These are phyloP conservation scores for Dillenia turbinata DNA, from an alignment of 164 flowering plant species.

Conservation along the genomic window DNA sequence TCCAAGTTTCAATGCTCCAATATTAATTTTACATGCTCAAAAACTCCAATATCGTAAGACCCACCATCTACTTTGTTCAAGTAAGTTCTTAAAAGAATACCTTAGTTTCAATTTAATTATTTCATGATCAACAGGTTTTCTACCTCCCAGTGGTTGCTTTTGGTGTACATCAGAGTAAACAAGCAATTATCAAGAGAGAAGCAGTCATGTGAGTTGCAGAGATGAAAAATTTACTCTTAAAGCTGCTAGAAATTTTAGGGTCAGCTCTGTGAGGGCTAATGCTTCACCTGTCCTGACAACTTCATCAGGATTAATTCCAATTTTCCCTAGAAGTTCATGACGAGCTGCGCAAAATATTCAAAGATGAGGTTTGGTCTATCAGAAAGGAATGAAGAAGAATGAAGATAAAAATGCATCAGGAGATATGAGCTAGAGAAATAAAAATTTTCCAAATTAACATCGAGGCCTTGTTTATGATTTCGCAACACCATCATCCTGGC, in stretches of 20 bases:
- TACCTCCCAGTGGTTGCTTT: too few species aligned
- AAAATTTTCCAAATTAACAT: background rate
- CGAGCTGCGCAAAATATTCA: slow-evolving; percentile 49
- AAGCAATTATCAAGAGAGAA: too few species aligned
- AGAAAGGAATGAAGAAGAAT: background rate
- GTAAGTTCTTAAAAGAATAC: too few species aligned
- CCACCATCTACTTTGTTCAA: too few species aligned
- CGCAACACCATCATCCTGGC: too few species aligned
- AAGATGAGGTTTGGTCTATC: background rate
- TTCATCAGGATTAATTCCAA: slow-evolving; percentile 70
- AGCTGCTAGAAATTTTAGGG: slow-evolving; percentile 81
- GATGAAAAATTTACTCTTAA: slow-evolving; percentile 49
- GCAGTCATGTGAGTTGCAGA: background rate
- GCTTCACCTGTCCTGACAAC: slow-evolving; percentile 82
- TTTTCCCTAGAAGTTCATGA: slow-evolving; percentile 70
- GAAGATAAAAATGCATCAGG: background rate
- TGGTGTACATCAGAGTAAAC: too few species aligned
- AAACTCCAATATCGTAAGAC: too few species aligned
- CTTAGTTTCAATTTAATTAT: too few species aligned
- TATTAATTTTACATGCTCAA: too few species aligned
- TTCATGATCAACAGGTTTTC: too few species aligned
- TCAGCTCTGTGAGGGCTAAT: slow-evolving; percentile 76
- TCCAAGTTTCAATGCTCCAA: too few species aligned
- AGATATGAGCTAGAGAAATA: background rate
- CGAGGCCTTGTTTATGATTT: too few species aligned